phyloP scores from a whole-genome alignment of 2,329 filamentous ascomycete genomes.

The Chaetomium globosum region DNA sequence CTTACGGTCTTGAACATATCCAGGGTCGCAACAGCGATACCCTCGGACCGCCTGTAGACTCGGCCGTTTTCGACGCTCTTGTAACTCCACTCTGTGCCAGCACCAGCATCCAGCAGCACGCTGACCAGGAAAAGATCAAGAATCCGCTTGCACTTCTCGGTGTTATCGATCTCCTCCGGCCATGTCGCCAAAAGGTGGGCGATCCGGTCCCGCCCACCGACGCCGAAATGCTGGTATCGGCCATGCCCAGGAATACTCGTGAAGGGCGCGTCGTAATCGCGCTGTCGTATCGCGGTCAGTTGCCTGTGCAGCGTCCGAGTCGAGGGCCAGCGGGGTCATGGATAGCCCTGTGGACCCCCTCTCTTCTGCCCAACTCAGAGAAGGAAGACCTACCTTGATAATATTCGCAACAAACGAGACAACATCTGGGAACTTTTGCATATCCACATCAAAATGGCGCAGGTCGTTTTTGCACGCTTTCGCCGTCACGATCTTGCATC shows the following conservation, averaged over 20 bases:
- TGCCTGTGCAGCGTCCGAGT: neutral
- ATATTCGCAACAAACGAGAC: slow-evolving; percentile 87
- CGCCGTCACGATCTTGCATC: slow-evolving; percentile 71
- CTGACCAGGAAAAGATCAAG: slow-evolving; percentile 79
- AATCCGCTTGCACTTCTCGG: slow-evolving; percentile 73
- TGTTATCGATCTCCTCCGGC: slow-evolving; percentile 67
- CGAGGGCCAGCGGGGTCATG: neutral
- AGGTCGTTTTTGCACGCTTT: slow-evolving; percentile 78
- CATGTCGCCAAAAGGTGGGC: slow-evolving; percentile 71
- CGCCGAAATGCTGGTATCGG: slow-evolving; percentile 79
- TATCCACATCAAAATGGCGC: slow-evolving; percentile 85
- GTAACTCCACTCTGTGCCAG: slow-evolving; percentile 88
- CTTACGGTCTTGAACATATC: slow-evolving; percentile 87
- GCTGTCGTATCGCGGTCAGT: slow-evolving; percentile 40
- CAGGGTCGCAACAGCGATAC: slow-evolving; percentile 72
- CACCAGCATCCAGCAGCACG: slow-evolving; percentile 82
- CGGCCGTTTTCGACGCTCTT: slow-evolving; percentile 87
- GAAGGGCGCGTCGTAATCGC: slow-evolving; percentile 60
- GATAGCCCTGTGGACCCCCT: neutral
- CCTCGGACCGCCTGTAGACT: slow-evolving; percentile 82
- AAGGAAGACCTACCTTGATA: slow-evolving; percentile 74
- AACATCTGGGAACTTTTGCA: slow-evolving; percentile 79
- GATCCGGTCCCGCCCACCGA: slow-evolving; percentile 75
- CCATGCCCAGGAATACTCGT: slow-evolving; percentile 79
- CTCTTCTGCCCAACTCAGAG: neutral